Evolutionary conservation across 768 basidiomycete genomes (phyloP).

Genomic region (Calocybe indica): DNA sequence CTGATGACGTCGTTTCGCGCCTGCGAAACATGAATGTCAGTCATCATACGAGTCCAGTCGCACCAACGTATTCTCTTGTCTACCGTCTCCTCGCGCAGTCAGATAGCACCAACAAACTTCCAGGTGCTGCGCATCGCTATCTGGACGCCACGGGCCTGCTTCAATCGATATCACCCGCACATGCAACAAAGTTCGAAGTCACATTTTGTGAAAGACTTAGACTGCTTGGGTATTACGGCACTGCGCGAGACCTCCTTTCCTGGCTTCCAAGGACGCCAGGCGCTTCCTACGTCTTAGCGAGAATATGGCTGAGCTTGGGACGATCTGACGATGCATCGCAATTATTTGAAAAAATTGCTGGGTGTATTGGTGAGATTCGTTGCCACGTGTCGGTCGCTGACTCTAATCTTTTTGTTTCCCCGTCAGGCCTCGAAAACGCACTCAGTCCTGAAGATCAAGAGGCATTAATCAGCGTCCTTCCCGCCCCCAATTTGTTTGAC

Average conservation of each 20-base stretch:
- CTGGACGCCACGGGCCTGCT: slow-evolving; percentile 63
- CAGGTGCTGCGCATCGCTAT: slow-evolving; percentile 62
- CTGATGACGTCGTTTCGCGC: slow-evolving; percentile 61
- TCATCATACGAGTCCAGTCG: slow-evolving; percentile 34
- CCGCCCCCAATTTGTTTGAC: slow-evolving; percentile 46
- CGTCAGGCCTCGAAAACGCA: slow-evolving; percentile 40
- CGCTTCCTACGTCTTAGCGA: slow-evolving; percentile 65
- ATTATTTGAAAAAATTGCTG: slow-evolving; percentile 68
- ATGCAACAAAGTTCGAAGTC: slow-evolving; percentile 64
- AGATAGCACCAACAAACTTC: slow-evolving; percentile 42
- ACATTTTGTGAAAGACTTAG: slow-evolving; percentile 68
- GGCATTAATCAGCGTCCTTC: slow-evolving; percentile 57
- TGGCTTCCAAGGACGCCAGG: slow-evolving; percentile 80
- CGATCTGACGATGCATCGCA: slow-evolving; percentile 68
- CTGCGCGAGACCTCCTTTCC: slow-evolving; percentile 58
- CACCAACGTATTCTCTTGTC: slow-evolving; percentile 56
- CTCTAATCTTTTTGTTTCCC: slow-evolving; percentile 7
- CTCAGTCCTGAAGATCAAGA: slow-evolving; percentile 57
- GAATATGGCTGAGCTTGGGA: slow-evolving; percentile 60
- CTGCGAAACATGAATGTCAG: slow-evolving; percentile 75
- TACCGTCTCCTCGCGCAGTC: slow-evolving; percentile 55
- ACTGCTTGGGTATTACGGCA: slow-evolving; percentile 52
- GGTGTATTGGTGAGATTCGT: slow-evolving; percentile 61
- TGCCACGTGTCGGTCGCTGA: slow-evolving; percentile 5
- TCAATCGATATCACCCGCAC: slow-evolving; percentile 61